A percentile compares a stretch with the other conserved stretches of the same genome.
phyloP scores from a whole-genome alignment of 2,329 filamentous ascomycete species.

The Diaporthe citriasiana region DNA sequence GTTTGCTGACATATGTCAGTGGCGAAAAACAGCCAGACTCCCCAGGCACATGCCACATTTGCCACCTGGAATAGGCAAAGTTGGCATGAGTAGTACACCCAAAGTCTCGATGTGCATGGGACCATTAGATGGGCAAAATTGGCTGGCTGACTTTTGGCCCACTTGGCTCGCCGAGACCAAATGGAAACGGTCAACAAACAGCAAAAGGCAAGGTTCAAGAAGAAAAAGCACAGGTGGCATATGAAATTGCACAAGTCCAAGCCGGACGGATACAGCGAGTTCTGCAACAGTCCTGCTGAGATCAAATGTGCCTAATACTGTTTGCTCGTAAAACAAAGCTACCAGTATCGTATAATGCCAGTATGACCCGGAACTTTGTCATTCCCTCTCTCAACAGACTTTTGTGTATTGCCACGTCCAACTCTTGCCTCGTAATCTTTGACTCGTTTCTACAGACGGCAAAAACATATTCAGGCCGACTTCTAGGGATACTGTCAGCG shows the following conservation, averaged over 20 bases:
- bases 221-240: neutral
- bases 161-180: neutral
- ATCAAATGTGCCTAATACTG: too few relatives aligned
- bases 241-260: neutral
- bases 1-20: slow-evolving; percentile 6
- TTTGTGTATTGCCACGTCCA: too few relatives aligned
- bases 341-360: too few relatives aligned
- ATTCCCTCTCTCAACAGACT: too few relatives aligned
- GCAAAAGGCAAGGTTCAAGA: neutral
- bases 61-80: neutral
- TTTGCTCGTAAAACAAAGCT: too few relatives aligned
- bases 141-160: neutral
- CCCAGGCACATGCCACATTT: neutral
- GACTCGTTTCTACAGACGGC: too few relatives aligned
- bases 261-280: too few relatives aligned
- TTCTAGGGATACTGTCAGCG: too few relatives aligned
- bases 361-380: too few relatives aligned
- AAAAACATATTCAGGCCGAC: too few relatives aligned
- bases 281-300: too few relatives aligned
- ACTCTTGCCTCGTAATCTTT: too few relatives aligned
- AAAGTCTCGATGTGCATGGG: neutral
- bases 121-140: neutral
- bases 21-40: neutral
- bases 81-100: neutral
- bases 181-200: neutral